A percentile compares a stretch with the other conserved stretches of the same genome.
Conservation (phyloP, 83 land plant species). For the Diphasiastrum complanatum region DNA sequence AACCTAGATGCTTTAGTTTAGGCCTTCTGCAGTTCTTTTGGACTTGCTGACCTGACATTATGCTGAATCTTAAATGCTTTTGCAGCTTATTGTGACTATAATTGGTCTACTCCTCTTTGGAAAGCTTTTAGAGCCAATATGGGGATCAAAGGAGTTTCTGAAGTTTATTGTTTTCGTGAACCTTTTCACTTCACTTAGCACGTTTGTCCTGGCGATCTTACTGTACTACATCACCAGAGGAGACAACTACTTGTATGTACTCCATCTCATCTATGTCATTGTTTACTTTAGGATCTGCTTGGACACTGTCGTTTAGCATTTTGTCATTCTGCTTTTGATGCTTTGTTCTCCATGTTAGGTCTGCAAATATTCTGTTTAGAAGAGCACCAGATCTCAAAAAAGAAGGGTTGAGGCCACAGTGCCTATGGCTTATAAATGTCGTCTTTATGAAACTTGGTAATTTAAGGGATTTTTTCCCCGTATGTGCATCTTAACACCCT, state of each 20-base stretch:
- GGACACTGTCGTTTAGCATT: background rate
- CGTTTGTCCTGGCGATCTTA: slow-evolving; percentile 61
- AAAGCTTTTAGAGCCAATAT: slow-evolving; percentile 76
- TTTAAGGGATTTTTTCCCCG: too few species aligned
- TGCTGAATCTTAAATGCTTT: background rate
- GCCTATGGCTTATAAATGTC: too few species aligned
- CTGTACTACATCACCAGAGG: slow-evolving; percentile 59
- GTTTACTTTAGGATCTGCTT: background rate
- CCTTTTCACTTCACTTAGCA: slow-evolving; percentile 56
- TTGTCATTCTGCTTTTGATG: too few species aligned
- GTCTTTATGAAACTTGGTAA: too few species aligned
- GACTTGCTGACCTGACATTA: background rate
- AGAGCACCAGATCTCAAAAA: too few species aligned
- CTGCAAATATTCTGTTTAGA: too few species aligned
- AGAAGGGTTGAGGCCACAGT: too few species aligned
- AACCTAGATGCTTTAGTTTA: too few species aligned
- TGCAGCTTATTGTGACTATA: slow-evolving; percentile 55
- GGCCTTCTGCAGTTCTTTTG: too few species aligned
- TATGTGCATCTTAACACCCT: too few species aligned
- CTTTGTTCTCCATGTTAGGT: too few species aligned
- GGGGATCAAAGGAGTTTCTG: slow-evolving; percentile 84
- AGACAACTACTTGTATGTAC: slow-evolving; percentile 73
- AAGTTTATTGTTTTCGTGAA: slow-evolving; percentile 78
- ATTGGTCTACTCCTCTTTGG: slow-evolving; percentile 69
- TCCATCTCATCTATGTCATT: slow-evolving; percentile 2